Conservation (phyloP, 352 stramenopile genomes). For the Globisporangium perplexum region DNA sequence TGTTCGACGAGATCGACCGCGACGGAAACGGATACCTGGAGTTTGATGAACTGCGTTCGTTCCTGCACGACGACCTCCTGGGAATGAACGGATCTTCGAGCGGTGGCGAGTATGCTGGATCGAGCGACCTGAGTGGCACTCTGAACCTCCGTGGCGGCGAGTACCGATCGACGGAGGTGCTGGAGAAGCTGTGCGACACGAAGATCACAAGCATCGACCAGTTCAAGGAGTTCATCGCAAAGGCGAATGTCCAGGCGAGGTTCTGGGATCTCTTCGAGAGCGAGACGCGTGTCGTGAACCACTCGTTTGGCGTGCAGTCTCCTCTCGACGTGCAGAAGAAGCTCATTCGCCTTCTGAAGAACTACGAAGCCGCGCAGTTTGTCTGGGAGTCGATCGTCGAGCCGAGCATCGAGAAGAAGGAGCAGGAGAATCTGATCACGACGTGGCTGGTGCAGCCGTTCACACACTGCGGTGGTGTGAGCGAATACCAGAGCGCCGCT, state of each 20-base stretch:
- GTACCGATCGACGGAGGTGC: constrained; percentile 54
- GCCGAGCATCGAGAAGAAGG: constrained; percentile 29
- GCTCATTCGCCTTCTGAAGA: constrained; percentile 60
- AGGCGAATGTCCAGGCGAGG: constrained; percentile 31
- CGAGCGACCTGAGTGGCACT: constrained; percentile 41
- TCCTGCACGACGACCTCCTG: constrained; percentile 45
- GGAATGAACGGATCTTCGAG: constrained; percentile 8
- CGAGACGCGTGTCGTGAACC: constrained; percentile 43
- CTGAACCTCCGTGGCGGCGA: constrained; percentile 65
- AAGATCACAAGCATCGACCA: constrained; percentile 41
- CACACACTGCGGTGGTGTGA: constrained; percentile 60
- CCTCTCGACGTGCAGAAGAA: constrained; percentile 69
- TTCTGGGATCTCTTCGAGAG: constrained; percentile 66
- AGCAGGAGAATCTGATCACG: constrained; percentile 29
- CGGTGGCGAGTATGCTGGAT: constrained; percentile 28
- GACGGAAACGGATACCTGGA: constrained; percentile 89
- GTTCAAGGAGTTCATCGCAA: constrained; percentile 42
- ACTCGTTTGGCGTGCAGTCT: constrained; percentile 30
- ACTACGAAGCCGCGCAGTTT: constrained; percentile 58
- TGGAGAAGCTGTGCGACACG: constrained; percentile 52
- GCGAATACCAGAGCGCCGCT: constrained; percentile 62
- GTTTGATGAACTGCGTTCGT: constrained; percentile 93
- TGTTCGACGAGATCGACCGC: constrained; percentile 92
- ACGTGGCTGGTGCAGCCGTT: constrained; percentile 58
- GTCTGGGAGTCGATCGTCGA: constrained; percentile 56